These are phyloP conservation scores for Puccinia polysora DNA, from an alignment of 1,284 basidiomycete genomes.

Conservation along the genomic window DNA sequence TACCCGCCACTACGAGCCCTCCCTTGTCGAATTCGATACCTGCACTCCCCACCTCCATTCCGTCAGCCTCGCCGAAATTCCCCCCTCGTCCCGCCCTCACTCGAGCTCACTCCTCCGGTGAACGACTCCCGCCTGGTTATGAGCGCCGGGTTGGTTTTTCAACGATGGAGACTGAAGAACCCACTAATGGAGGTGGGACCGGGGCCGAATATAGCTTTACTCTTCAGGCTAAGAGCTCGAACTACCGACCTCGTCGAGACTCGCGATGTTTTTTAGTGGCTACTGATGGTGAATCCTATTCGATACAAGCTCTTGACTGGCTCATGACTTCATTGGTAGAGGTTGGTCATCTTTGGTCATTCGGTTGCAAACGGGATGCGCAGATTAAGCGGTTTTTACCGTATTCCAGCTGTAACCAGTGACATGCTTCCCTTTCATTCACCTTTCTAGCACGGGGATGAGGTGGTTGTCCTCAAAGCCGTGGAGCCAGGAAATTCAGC, in stretches of 20 bases:
- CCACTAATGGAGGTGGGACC: constrained; percentile 30
- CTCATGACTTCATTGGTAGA: constrained; percentile 42
- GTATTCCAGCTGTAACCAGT: background rate
- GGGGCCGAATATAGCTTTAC: constrained; percentile 44
- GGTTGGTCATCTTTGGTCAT: background rate
- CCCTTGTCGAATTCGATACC: background rate
- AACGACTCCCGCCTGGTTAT: constrained; percentile 37
- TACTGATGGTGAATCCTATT: constrained; percentile 43
- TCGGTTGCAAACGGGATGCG: too few species aligned
- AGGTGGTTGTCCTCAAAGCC: constrained; percentile 29
- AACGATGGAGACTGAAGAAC: constrained; percentile 41
- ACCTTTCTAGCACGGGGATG: constrained; percentile 35
- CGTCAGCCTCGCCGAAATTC: background rate
- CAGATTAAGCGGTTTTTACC: too few species aligned
- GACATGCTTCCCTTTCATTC: background rate
- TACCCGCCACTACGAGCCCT: background rate
- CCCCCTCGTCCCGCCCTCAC: constrained; percentile 20
- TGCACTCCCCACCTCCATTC: too few species aligned
- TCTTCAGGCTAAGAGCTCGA: constrained; percentile 40
- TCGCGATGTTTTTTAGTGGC: constrained; percentile 40
- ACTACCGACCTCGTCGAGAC: constrained; percentile 35
- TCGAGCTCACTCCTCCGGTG: constrained; percentile 32
- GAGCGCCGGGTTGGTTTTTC: constrained; percentile 42
- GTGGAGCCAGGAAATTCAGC: constrained; percentile 35
- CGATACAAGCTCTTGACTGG: constrained; percentile 41